phyloP scores from a whole-genome alignment of 352 stramenopile species.

The Blastocystis sp. region DNA sequence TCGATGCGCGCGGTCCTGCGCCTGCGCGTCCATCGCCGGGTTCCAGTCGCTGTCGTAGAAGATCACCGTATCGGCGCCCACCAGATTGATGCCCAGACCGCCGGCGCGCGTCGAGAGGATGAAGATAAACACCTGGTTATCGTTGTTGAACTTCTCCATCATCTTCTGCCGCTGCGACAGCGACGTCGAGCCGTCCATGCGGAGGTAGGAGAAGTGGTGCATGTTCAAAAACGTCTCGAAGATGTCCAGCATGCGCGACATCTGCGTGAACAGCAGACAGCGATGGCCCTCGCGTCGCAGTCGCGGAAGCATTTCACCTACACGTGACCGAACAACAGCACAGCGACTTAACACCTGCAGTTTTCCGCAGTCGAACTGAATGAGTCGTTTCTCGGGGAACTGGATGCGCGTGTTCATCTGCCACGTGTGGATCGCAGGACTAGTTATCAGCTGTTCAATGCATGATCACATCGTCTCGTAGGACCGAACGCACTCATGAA shows the following conservation, averaged over 20 bases:
- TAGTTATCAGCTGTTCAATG: neutral
- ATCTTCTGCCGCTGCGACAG: conserved; percentile 85
- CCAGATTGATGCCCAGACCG: conserved; percentile 94
- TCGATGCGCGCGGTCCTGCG: conserved; percentile 87
- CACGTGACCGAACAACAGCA: conserved; percentile 29
- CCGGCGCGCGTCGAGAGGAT: conserved; percentile 91
- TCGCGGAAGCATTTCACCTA: conserved; percentile 79
- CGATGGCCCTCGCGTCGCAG: conserved; percentile 84
- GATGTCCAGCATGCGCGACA: conserved; percentile 97
- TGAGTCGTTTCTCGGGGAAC: conserved; percentile 89
- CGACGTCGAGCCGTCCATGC: conserved; percentile 88
- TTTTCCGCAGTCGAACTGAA: conserved; percentile 92
- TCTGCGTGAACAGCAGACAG: conserved; percentile 89
- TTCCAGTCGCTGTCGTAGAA: conserved; percentile 86
- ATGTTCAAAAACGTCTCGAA: conserved; percentile 94
- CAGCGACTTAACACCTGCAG: conserved; percentile 78
- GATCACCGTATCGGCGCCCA: conserved; percentile 83
- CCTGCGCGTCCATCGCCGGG: conserved; percentile 77
- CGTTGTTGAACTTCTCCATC: conserved; percentile 96
- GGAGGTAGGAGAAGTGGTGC: conserved; percentile 88
- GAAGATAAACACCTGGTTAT: conserved; percentile 89
- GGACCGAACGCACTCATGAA: neutral
- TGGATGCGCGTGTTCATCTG: conserved; percentile 68
- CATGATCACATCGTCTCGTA: neutral
- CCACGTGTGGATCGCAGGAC: neutral